Evolutionary conservation across 2,329 filamentous ascomycete species (phyloP).

Genomic region (Calycina herbarum): DNA sequence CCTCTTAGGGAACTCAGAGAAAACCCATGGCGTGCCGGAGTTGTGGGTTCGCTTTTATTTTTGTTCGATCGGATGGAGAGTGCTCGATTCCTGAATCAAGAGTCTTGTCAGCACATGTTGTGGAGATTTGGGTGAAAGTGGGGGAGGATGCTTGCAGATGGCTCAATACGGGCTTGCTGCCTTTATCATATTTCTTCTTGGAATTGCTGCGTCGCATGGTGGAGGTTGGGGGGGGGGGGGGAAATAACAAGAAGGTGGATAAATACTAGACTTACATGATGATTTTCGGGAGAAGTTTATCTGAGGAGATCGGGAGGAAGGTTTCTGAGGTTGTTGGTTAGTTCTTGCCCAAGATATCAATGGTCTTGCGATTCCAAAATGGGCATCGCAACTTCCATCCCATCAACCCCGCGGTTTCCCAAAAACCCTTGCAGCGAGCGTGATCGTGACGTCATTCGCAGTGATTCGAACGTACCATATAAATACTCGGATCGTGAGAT

Average conservation of each 20-base stretch:
- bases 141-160: slow-evolving; percentile 14
- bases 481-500: neutral
- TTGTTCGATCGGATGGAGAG: slow-evolving; percentile 68
- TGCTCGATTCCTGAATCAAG: slow-evolving; percentile 64
- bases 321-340: slow-evolving; percentile 19
- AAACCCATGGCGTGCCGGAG: slow-evolving; percentile 64
- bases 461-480: neutral
- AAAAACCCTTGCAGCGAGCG: neutral
- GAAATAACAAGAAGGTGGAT: neutral
- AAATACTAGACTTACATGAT: slow-evolving; percentile 26
- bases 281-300: slow-evolving; percentile 9
- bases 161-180: slow-evolving; percentile 13
- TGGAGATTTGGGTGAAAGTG: neutral
- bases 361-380: neutral
- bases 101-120: slow-evolving; percentile 9
- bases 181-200: slow-evolving; percentile 11
- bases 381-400: slow-evolving; percentile 7
- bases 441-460: neutral
- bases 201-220: slow-evolving; percentile 26
- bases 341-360: slow-evolving; percentile 16
- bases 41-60: slow-evolving; percentile 35
- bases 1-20: slow-evolving; percentile 84
- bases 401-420: slow-evolving; percentile 9
- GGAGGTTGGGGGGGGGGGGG: slow-evolving; percentile 12
- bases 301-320: slow-evolving; percentile 1